These are phyloP conservation scores for Uronychia setigera DNA, from an alignment of 73 alveolate species.

Conservation along the genomic window DNA sequence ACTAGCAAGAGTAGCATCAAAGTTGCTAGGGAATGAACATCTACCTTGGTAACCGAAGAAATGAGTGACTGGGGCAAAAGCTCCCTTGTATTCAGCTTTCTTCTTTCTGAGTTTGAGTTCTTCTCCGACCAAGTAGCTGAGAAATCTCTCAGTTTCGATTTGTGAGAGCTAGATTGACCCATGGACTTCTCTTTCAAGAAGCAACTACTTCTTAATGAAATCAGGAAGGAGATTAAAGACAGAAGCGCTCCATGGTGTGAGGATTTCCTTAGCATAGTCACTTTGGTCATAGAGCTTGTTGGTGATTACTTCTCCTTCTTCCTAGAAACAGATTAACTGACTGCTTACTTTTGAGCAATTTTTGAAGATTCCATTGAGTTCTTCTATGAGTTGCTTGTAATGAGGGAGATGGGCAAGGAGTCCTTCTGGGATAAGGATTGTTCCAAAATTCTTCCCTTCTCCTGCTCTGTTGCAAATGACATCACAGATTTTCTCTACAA, in stretches of 20 bases:
- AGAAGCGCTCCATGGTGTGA: conserved; percentile 80
- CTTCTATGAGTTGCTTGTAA: conserved; percentile 70
- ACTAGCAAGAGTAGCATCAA: conserved; percentile 86
- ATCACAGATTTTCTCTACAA: conserved; percentile 72
- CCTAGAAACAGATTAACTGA: not conserved
- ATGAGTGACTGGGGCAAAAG: conserved; percentile 96
- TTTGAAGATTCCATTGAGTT: conserved; percentile 52
- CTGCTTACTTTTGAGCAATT: conserved; percentile 6
- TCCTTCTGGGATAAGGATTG: conserved; percentile 87
- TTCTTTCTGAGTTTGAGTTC: conserved; percentile 80
- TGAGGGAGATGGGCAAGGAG: conserved; percentile 80
- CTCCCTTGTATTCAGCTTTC: conserved; percentile 80
- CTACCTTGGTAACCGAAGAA: conserved; percentile 99
- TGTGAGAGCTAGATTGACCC: conserved; percentile 86
- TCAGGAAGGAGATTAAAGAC: conserved; percentile 81
- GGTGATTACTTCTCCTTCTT: conserved; percentile 44
- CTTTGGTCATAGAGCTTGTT: conserved; percentile 21
- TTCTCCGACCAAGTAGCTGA: conserved; percentile 86
- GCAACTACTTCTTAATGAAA: conserved; percentile 76
- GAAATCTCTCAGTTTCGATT: conserved; percentile 96
- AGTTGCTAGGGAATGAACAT: conserved; percentile 90
- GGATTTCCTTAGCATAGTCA: conserved; percentile 20
- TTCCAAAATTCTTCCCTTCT: conserved; percentile 72
- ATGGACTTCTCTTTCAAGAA: conserved; percentile 74
- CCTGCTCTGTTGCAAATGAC: conserved; percentile 66